A percentile compares a stretch with the other conserved stretches of the same genome.
phyloP scores from a whole-genome alignment of 2,329 filamentous ascomycete genomes.

The Fusarium sp. region DNA sequence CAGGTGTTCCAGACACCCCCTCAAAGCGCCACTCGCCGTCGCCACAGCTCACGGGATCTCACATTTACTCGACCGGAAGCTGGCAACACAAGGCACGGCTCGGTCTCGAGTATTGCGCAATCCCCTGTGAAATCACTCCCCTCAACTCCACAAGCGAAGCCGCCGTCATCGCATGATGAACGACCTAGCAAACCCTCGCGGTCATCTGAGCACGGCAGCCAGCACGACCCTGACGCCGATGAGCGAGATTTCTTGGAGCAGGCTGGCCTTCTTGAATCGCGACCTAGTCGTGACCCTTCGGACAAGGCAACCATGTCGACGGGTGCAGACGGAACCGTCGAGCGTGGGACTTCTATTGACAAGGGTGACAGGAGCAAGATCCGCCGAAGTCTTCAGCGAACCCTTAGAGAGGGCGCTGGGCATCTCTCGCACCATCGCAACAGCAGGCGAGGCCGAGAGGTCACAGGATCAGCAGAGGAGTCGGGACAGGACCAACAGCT shows the following conservation, averaged over 20 bases:
- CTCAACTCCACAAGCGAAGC: conserved; percentile 36
- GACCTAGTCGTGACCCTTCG: conserved; percentile 43
- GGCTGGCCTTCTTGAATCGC: conserved; percentile 69
- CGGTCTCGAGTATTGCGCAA: conserved; percentile 47
- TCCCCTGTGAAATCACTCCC: conserved; percentile 43
- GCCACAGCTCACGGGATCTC: conserved; percentile 43
- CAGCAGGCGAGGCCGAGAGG: conserved; percentile 80
- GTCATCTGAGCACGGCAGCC: conserved; percentile 32
- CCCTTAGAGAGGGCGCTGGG: conserved; percentile 82
- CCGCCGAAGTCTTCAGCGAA: conserved; percentile 88
- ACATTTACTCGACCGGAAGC: conserved; percentile 36
- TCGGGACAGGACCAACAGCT: conserved; percentile 73
- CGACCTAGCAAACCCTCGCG: conserved; percentile 28
- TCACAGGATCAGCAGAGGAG: conserved; percentile 50
- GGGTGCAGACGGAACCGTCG: conserved; percentile 47
- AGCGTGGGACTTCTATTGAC: conserved; percentile 52
- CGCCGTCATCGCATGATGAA: conserved; percentile 35
- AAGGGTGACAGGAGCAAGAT: conserved; percentile 73
- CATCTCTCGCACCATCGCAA: conserved; percentile 76
- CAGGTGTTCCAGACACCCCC: conserved; percentile 48
- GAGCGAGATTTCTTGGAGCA: conserved; percentile 77
- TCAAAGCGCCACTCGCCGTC: conserved; percentile 44
- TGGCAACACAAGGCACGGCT: conserved; percentile 44
- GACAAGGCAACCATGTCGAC: conserved; percentile 52
- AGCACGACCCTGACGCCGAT: conserved; percentile 69